Percentiles rank a stretch among this genome's conserved stretches.
Evolutionary conservation across 192 early-diverging fungal genomes (phyloP).

Genomic region (Geranomyces michiganensis): DNA sequence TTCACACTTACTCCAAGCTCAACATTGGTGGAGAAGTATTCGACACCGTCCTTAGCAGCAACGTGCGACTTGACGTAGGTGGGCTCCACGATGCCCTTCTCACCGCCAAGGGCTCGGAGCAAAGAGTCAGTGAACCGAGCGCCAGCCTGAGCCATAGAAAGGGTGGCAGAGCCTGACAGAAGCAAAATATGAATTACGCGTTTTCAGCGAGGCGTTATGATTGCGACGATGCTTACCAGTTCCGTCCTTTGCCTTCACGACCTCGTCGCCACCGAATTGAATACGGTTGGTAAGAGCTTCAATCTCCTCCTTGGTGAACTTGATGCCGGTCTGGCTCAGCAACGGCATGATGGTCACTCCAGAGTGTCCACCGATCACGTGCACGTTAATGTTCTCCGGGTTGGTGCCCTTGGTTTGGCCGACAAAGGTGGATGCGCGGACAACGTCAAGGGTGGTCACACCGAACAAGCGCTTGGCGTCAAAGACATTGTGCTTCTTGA

Average conservation of each 20-base stretch:
- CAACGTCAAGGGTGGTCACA: conserved; percentile 92
- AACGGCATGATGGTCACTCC: conserved; percentile 95
- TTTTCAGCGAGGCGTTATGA: not conserved
- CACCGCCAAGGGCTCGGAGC: conserved; percentile 77
- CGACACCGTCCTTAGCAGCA: conserved; percentile 61
- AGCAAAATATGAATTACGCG: not conserved
- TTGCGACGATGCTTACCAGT: conserved; percentile 49
- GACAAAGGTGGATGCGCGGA: conserved; percentile 91
- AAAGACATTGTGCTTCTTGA: conserved; percentile 88
- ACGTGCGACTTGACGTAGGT: conserved; percentile 79
- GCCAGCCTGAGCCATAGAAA: conserved; percentile 69
- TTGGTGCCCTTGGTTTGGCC: conserved; percentile 74
- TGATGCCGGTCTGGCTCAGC: conserved; percentile 68
- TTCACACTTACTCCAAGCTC: conserved; percentile 62
- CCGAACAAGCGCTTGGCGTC: conserved; percentile 87
- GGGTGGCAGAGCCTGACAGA: conserved; percentile 54
- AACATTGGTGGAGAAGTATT: conserved; percentile 65
- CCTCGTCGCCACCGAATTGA: conserved; percentile 98
- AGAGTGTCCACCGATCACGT: conserved; percentile 92
- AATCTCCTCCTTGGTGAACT: conserved; percentile 78
- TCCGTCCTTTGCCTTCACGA: conserved; percentile 98
- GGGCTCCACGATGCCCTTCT: conserved; percentile 86
- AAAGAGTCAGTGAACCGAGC: conserved; percentile 84
- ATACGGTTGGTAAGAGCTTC: conserved; percentile 92
- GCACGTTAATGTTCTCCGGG: conserved; percentile 71